Conservation (phyloP, 139 green algal species). For the Chlamydomonas applanata region DNA sequence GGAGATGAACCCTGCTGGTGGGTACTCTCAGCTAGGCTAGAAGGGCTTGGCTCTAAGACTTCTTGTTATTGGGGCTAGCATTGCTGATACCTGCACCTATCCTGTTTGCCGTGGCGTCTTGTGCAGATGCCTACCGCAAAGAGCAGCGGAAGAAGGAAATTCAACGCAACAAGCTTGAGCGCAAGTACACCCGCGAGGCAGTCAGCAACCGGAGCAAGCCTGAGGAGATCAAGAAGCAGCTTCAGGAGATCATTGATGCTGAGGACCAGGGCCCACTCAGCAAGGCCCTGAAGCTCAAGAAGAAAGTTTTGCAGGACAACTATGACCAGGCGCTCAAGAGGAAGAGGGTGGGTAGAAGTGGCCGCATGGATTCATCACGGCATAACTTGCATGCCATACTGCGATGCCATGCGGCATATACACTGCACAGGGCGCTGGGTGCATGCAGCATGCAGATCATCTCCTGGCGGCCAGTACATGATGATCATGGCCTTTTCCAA, state of each 20-base stretch:
- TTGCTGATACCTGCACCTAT: background rate
- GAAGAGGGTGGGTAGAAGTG: too few relatives aligned
- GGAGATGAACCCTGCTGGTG: conserved; percentile 12
- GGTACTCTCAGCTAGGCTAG: too few relatives aligned
- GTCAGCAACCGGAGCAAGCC: conserved; percentile 48
- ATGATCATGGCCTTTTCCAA: too few relatives aligned
- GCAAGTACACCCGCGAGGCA: conserved; percentile 75
- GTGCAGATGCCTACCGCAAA: conserved; percentile 66
- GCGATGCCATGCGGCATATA: too few relatives aligned
- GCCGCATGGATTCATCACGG: too few relatives aligned
- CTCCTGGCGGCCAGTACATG: too few relatives aligned
- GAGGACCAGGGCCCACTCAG: conserved; percentile 66
- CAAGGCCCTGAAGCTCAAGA: conserved; percentile 70
- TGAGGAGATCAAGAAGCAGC: conserved; percentile 60
- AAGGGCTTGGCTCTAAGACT: too few relatives aligned
- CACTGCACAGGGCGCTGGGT: too few relatives aligned
- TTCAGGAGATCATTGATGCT: conserved; percentile 70
- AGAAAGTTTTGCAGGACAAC: conserved; percentile 81
- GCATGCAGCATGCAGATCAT: too few relatives aligned
- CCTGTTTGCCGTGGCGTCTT: background rate
- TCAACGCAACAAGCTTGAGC: conserved; percentile 80
- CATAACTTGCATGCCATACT: too few relatives aligned
- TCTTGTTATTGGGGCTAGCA: background rate
- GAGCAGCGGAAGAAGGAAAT: conserved; percentile 80
- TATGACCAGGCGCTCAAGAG: conserved; percentile 77